Conservation (phyloP, 73 alveolate species). For the Effrenium voratum region DNA sequence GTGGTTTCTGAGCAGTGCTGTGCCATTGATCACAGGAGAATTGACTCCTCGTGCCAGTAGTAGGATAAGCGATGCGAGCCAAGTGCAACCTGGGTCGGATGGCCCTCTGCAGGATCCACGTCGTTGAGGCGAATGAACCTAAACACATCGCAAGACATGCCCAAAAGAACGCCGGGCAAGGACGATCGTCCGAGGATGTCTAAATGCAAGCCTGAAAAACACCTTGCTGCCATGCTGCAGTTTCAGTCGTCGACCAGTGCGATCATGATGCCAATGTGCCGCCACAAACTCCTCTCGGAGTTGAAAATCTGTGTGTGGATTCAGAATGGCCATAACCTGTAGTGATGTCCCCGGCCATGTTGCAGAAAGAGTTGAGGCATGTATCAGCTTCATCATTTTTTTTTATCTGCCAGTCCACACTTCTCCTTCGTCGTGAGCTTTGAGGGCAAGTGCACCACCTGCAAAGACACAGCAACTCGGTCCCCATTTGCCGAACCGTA, state of each 20-base stretch:
- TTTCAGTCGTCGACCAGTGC: constrained; percentile 56
- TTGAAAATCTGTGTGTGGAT: too few relatives aligned
- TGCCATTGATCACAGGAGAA: not conserved
- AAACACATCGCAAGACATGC: not conserved
- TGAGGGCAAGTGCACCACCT: constrained; percentile 75
- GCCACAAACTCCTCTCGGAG: constrained; percentile 50
- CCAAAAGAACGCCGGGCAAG: not conserved
- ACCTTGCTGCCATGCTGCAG: not conserved
- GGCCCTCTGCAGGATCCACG: constrained; percentile 68
- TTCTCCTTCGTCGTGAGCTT: constrained; percentile 54
- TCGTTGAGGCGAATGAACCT: constrained; percentile 71
- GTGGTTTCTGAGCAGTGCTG: not conserved
- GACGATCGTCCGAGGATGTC: too few relatives aligned
- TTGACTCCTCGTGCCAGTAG: constrained; percentile 70
- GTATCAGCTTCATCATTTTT: too few relatives aligned
- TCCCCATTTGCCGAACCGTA: too few relatives aligned
- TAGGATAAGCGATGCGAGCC: constrained; percentile 79
- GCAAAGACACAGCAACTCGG: not conserved
- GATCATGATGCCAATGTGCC: constrained; percentile 80
- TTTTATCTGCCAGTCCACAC: too few relatives aligned
- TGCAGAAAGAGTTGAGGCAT: too few relatives aligned
- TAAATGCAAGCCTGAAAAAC: not conserved
- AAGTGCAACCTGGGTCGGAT: constrained; percentile 72
- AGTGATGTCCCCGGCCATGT: too few relatives aligned
- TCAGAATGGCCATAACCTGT: too few relatives aligned